Evolutionary conservation across 1,284 basidiomycete genomes (phyloP), one percentile per base, ranked within the genome.

Genomic region (Bjerkandera adusta): DNA sequence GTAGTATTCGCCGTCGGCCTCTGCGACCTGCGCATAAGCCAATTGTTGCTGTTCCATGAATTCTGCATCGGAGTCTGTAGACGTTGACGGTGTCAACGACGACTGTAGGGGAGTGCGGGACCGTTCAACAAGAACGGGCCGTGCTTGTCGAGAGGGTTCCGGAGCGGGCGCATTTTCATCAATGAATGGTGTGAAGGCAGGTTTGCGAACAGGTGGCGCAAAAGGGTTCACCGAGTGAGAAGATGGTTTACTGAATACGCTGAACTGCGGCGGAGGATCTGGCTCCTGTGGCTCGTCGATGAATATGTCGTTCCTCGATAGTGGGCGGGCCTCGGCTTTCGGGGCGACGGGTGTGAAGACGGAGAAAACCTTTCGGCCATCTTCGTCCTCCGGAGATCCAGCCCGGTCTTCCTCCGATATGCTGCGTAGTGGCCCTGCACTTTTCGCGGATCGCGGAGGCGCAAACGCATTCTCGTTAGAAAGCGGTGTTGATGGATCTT

Each of bases 281-380:
- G 48, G 30, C 32, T 73, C 70, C 13, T 71, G 46, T 68, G 69
- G 49, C 8, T 74, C 71, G 46, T 77, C 76, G 5, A 70, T 71
- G 53, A 72, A 73, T 13, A 71, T 68, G 33, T 77, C 71, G 27
- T 69, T 36, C 8, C 47, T 56, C 48, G 57, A 62, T 21, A 51
- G 50, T 5, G 49, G 37, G 8, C 58, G 41, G 36, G 36, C 36
- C 25, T 24, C 25, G n/a, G 11, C 35, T 2, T 43, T 43, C 18
- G 68, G 66, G 6, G 71, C 75, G 20, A 82, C 68, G 20, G 83
- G 82, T 2, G 77, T 82, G 56, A 83, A 84, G 2, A 81, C 82
- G 45, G 79, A 75, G 61, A 82, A 82, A 21, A 79, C 54, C 2
- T 71, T 60, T 57, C 61, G 57, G 20, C 59, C 57, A 15, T 32